Evolutionary conservation across 805 yeast species (phyloP), one percentile per base, ranked within the genome.

Genomic region (Kurtzmaniella cleridarum): DNA sequence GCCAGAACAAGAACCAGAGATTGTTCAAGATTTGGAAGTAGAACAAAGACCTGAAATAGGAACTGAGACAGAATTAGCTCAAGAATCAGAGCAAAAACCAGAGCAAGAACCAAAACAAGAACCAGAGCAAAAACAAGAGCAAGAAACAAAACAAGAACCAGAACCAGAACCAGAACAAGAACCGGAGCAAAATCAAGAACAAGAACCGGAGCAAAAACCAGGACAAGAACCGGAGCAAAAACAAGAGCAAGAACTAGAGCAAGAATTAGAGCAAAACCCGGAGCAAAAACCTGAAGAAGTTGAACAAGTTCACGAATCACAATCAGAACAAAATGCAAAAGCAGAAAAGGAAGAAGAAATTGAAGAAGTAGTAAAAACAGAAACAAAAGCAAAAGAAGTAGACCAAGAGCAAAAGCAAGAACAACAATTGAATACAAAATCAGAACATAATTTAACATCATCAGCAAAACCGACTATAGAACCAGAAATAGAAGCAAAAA

Each of bases 11-110:
- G n/a, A n/a, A n/a, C n/a, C 42, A 11, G 30, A 37, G 5, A 43
- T 35, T 23, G 38, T 31, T 8, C 33, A 40, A 12, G 30, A 34
- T 16, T 4, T 5, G 11, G 36, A 14, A 4, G 36, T 4, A 34
- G 30, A 34, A 34, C 30, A 24, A 12, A 14, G 23, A 12, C 14
- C 7, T 29, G 31, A 29, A 12, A 12, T 11, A 29, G 31, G 7
- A 12, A 29, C n/a, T n/a, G n/a, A n/a, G n/a, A n/a, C n/a, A n/a
- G n/a, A n/a, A n/a, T n/a, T n/a, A n/a, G n/a, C n/a, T n/a, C n/a
- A n/a, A n/a, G n/a, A n/a, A n/a, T n/a, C n/a, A n/a, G n/a, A n/a
- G n/a, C n/a, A n/a, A n/a, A n/a, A n/a, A n/a, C n/a, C n/a, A n/a
- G n/a, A n/a, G n/a, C n/a, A n/a, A 29, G 13, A 15, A 29, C n/a